Percentiles rank a stretch among this genome's conserved stretches.
Evolutionary conservation across 176 grass and related monocot genomes (phyloP).

Genomic region (Bonia amplexicaulis): DNA sequence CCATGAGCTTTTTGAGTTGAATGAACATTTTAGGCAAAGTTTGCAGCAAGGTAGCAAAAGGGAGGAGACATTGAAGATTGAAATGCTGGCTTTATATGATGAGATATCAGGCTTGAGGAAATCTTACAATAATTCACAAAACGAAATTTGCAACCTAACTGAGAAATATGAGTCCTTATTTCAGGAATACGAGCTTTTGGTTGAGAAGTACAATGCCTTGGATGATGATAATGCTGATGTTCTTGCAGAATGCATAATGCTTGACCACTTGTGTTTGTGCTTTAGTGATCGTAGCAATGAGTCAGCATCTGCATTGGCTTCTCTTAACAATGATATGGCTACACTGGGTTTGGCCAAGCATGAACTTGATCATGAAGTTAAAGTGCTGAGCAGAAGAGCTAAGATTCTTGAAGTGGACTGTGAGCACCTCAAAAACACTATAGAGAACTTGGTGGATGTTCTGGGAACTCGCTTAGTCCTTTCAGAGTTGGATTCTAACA

Average conservation of each 20-base stretch:
- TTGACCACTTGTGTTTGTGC: slow-evolving; percentile 42
- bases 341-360: slow-evolving; percentile 29
- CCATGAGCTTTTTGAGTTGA: slow-evolving; percentile 28
- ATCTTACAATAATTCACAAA: slow-evolving; percentile 12
- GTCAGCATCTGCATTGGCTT: slow-evolving; percentile 33
- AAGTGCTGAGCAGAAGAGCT: slow-evolving; percentile 25
- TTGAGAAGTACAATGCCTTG: slow-evolving; percentile 30
- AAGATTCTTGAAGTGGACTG: slow-evolving; percentile 35
- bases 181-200: slow-evolving; percentile 24
- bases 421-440: slow-evolving; percentile 27
- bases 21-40: slow-evolving; percentile 42
- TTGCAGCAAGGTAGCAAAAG: slow-evolving; percentile 38
- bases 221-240: slow-evolving; percentile 24
- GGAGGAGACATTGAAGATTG: slow-evolving; percentile 37
- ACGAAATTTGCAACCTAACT: slow-evolving; percentile 32
- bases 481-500: slow-evolving; percentile 50
- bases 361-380: slow-evolving; percentile 14
- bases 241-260: slow-evolving; percentile 37
- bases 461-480: slow-evolving; percentile 31
- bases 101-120: slow-evolving; percentile 15
- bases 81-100: slow-evolving; percentile 25
- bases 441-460: slow-evolving; percentile 35
- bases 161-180: slow-evolving; percentile 37
- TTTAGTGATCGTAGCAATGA: slow-evolving; percentile 42
- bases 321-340: slow-evolving; percentile 32